Conservation (phyloP, 2,329 filamentous ascomycete genomes). For the Talaromyces sp. region DNA sequence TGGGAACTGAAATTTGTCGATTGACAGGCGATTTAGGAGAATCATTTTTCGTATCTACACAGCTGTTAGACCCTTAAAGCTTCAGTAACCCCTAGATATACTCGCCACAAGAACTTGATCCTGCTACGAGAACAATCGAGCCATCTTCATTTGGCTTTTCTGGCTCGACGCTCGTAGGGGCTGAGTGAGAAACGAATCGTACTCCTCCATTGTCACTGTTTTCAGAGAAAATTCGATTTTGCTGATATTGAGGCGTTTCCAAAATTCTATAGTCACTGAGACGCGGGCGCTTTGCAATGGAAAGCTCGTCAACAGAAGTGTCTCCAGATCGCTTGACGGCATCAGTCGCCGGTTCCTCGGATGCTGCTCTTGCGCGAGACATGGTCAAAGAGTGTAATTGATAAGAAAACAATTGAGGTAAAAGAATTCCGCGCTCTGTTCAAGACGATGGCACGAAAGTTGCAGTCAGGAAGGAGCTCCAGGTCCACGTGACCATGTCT, state of each 20-base stretch:
- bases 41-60: background rate
- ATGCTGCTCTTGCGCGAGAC: background rate
- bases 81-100: background rate
- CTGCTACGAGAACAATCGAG: background rate
- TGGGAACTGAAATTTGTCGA: background rate
- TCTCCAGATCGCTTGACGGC: background rate
- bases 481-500: background rate
- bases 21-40: background rate
- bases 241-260: background rate
- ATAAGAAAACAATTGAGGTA: background rate
- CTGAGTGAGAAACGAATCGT: background rate
- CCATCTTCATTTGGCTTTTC: background rate
- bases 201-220: background rate
- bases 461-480: background rate
- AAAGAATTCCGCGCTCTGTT: background rate
- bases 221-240: background rate
- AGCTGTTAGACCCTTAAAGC: background rate
- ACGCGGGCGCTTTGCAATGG: background rate
- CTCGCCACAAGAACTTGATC: background rate
- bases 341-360: background rate
- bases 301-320: background rate
- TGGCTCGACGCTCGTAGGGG: background rate
- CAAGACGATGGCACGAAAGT: background rate
- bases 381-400: background rate
- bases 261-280: background rate